These are phyloP conservation scores for Rhododendron simsii DNA, from an alignment of 148 eudicot species.

Conservation along the genomic window DNA sequence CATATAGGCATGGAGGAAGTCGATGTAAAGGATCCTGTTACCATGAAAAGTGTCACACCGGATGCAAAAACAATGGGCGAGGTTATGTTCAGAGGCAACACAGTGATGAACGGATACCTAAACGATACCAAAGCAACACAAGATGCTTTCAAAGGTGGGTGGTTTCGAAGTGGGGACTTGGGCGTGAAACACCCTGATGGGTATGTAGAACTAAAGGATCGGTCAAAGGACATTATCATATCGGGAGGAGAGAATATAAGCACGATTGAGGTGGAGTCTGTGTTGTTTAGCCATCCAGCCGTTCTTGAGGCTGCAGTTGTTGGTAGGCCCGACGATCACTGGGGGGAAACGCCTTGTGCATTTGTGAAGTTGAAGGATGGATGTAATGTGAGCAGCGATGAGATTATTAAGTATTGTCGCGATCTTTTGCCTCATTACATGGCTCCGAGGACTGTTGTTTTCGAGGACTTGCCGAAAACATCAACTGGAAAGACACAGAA, in stretches of 20 bases:
- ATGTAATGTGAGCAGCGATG: slow-evolving; percentile 20
- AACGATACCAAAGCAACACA: slow-evolving; percentile 41
- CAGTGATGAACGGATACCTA: slow-evolving; percentile 66
- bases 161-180: slow-evolving; percentile 67
- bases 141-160: slow-evolving; percentile 59
- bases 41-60: slow-evolving; percentile 50
- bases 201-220: slow-evolving; percentile 60
- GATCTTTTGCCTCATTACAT: slow-evolving; percentile 52
- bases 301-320: slow-evolving; percentile 65
- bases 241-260: slow-evolving; percentile 82
- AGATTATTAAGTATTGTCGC: slow-evolving; percentile 56
- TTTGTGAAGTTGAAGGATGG: slow-evolving; percentile 58
- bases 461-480: slow-evolving; percentile 63
- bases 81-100: slow-evolving; percentile 76
- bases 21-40: slow-evolving; percentile 48
- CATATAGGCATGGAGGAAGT: slow-evolving; percentile 53
- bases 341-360: slow-evolving; percentile 83
- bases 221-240: slow-evolving; percentile 63
- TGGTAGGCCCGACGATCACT: slow-evolving; percentile 60
- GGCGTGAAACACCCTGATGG: slow-evolving; percentile 60
- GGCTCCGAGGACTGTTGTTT: slow-evolving; percentile 64
- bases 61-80: slow-evolving; percentile 71
- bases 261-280: slow-evolving; percentile 21
- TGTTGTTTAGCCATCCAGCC: slow-evolving; percentile 20
- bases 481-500: slow-evolving; percentile 78